Evolutionary conservation across 345 rosid species (phyloP).

Genomic region (Carallia pectinifolia): DNA sequence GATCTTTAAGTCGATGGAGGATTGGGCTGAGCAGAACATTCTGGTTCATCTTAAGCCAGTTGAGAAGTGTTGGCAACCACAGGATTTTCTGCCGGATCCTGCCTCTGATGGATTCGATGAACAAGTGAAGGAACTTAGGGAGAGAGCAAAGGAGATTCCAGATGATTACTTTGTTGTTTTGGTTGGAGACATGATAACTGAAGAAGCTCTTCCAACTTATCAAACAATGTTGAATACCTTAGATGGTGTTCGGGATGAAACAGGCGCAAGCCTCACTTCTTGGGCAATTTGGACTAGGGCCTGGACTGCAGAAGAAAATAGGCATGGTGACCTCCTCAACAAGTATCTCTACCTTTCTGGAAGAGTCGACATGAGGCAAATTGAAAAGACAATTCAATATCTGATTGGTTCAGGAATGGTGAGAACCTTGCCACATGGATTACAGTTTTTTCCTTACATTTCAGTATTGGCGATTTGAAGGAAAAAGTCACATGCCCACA

Average conservation of each 20-base stretch:
- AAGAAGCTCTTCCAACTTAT: slow-evolving; percentile 33
- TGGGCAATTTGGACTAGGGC: slow-evolving; percentile 72
- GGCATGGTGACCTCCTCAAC: slow-evolving; percentile 64
- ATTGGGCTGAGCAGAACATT: slow-evolving; percentile 25
- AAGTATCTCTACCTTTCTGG: slow-evolving; percentile 66
- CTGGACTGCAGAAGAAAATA: slow-evolving; percentile 70
- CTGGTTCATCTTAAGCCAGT: slow-evolving; percentile 28
- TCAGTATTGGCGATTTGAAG: background rate
- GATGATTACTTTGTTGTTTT: slow-evolving; percentile 34
- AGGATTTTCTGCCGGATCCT: slow-evolving; percentile 30
- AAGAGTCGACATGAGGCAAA: slow-evolving; percentile 57
- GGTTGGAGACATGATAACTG: slow-evolving; percentile 32
- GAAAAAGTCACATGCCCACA: background rate
- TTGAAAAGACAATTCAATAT: slow-evolving; percentile 67
- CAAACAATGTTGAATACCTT: slow-evolving; percentile 25
- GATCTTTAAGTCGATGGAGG: slow-evolving; percentile 23
- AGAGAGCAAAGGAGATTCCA: slow-evolving; percentile 30
- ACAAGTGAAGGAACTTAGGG: slow-evolving; percentile 26
- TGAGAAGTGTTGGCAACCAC: slow-evolving; percentile 35
- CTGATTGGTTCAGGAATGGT: slow-evolving; percentile 71
- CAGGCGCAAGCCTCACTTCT: slow-evolving; percentile 25
- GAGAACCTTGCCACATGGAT: slow-evolving; percentile 10
- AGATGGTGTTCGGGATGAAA: slow-evolving; percentile 31
- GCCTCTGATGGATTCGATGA: slow-evolving; percentile 22
- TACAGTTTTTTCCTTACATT: background rate